Percentiles rank a stretch among this genome's conserved stretches.
Conservation (phyloP, 192 early-diverging fungal species). For the Coemansia sp. region DNA sequence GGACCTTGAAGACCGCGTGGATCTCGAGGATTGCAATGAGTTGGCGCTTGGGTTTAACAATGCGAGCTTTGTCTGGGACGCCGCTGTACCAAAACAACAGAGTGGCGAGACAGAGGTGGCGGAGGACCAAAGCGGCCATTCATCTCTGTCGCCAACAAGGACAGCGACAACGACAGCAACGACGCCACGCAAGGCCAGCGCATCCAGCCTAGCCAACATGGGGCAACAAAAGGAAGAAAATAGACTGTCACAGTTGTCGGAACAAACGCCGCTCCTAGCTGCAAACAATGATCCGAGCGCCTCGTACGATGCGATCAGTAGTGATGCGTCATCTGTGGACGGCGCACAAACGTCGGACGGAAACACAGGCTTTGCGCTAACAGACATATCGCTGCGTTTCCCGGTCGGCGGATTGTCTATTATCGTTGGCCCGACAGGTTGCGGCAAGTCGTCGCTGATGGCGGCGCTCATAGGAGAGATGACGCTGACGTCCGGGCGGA, state of each 20-base stretch:
- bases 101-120: background rate
- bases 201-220: background rate
- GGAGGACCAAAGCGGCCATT: background rate
- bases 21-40: background rate
- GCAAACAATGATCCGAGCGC: background rate
- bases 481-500: conserved; percentile 36
- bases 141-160: background rate
- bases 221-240: background rate
- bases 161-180: background rate
- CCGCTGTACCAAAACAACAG: background rate
- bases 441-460: conserved; percentile 88
- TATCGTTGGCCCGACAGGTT: conserved; percentile 84
- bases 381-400: conserved; percentile 68
- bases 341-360: background rate
- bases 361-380: conserved; percentile 57
- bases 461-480: conserved; percentile 86
- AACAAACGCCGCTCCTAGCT: conserved; percentile 20
- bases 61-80: conserved; percentile 50
- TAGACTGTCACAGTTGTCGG: background rate
- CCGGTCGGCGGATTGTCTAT: conserved; percentile 70
- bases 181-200: background rate
- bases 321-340: background rate
- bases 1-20: conserved; percentile 49
- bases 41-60: conserved; percentile 35
- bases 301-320: background rate